A percentile compares a stretch with the other conserved stretches of the same genome.
phyloP scores from a whole-genome alignment of 768 basidiomycete species.

The Suillus discolor region DNA sequence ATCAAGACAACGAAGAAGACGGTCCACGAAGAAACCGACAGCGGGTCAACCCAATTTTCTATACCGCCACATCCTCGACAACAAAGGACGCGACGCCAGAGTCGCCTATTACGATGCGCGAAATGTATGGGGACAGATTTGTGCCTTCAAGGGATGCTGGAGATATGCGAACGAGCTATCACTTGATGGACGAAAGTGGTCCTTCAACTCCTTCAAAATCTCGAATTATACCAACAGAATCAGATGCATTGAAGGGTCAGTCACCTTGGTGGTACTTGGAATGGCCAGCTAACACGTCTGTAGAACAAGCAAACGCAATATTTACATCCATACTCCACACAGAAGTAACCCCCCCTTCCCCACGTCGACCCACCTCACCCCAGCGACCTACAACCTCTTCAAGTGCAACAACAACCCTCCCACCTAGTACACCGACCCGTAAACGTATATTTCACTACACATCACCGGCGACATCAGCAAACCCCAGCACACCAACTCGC shows the following conservation, averaged over 20 bases:
- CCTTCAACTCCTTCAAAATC: conserved; percentile 62
- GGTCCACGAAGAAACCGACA: conserved; percentile 54
- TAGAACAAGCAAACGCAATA: conserved; percentile 84
- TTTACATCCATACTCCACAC: conserved; percentile 78
- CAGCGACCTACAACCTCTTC: conserved; percentile 42
- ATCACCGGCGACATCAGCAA: conserved; percentile 57
- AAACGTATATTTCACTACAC: conserved; percentile 71
- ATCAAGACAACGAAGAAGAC: conserved; percentile 59
- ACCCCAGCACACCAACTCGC: conserved; percentile 55
- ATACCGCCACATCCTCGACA: conserved; percentile 39
- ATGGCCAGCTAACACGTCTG: not conserved
- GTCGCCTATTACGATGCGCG: conserved; percentile 39
- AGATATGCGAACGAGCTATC: conserved; percentile 64
- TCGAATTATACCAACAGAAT: conserved; percentile 67
- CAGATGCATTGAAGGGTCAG: conserved; percentile 76
- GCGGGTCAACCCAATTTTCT: conserved; percentile 58
- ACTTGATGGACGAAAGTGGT: conserved; percentile 56
- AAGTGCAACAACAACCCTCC: conserved; percentile 40
- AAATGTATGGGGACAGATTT: conserved; percentile 57
- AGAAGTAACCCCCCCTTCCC: conserved; percentile 75
- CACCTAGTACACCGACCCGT: conserved; percentile 47
- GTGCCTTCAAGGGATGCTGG: conserved; percentile 61
- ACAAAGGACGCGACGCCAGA: conserved; percentile 57
- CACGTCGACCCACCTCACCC: conserved; percentile 64
- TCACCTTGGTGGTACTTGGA: conserved; percentile 1